Evolutionary conservation across 306 rosid genomes (phyloP), one percentile per base, ranked within the genome.

Genomic region (Rubus idaeus): DNA sequence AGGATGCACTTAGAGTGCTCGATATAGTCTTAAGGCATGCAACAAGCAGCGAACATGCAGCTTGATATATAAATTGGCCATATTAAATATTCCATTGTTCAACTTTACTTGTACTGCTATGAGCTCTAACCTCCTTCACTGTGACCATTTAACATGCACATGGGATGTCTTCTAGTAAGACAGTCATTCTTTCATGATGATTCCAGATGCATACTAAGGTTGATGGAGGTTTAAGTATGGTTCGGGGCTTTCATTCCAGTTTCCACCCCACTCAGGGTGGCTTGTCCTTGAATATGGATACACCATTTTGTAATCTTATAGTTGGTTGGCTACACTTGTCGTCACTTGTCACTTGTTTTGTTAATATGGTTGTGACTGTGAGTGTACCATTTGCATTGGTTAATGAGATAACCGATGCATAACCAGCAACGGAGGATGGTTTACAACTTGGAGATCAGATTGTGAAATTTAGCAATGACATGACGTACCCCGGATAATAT

Each of bases 391-490:
- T 87, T 79, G 98, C 92, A 21, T 79, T 95, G 90, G 92, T 92
- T 58, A 97, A 95, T 66, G 99, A 92, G 86, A 89, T 95, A 82
- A 67, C 92, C 5, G 93, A 90, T 84, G 88, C 88, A 58, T 95
- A 97, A 2, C 97, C 99, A 10, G 96, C 97, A 30, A 96, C 89
- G 20, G 97, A 88, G 83, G 97, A 88, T 86, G 97, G 96, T 63
- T 86, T 95, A 70, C 97, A 90, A 73, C 90, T 95, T 73, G 97
- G 97, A 58, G 97, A 95, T 80, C 99, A 89, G 87, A 91, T 95
- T 82, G 71, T 90, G 85, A 92, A 89, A 81, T 88, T 89, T 78
- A 97, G 97, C 68, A 76, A 47, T 75, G 99, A n/a, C n/a, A n/a
- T n/a, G n/a, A n/a, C n/a, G n/a, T n/a, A n/a, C n/a, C n/a, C n/a